phyloP scores from a whole-genome alignment of 768 basidiomycete genomes.

The Mycena kentingensis region DNA sequence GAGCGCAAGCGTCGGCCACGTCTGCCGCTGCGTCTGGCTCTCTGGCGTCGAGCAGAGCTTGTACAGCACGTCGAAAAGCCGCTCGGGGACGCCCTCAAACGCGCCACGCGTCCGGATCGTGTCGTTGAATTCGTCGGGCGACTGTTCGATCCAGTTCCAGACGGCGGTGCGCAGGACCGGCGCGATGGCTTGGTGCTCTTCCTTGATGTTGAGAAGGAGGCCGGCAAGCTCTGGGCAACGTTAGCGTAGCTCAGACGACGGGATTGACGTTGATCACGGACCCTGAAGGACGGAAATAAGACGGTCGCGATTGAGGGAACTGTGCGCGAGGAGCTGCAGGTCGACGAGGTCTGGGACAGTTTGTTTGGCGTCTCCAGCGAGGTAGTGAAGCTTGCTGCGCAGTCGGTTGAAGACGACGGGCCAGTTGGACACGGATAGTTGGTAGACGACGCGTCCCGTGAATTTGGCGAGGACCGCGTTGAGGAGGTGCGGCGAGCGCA shows the following conservation, averaged over 20 bases:
- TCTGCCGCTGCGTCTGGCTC: slow-evolving; percentile 51
- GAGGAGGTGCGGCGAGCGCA: slow-evolving; percentile 56
- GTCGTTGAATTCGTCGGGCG: slow-evolving; percentile 78
- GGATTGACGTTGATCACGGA: slow-evolving; percentile 29
- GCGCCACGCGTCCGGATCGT: slow-evolving; percentile 60
- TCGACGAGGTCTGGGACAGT: slow-evolving; percentile 71
- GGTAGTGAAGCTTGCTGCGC: slow-evolving; percentile 64
- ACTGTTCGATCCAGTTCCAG: slow-evolving; percentile 89
- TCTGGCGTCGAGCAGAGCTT: slow-evolving; percentile 38
- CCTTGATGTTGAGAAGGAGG: slow-evolving; percentile 80
- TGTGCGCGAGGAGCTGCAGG: slow-evolving; percentile 75
- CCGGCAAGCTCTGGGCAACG: slow-evolving; percentile 67
- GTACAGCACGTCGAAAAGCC: slow-evolving; percentile 81
- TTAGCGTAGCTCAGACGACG: not conserved
- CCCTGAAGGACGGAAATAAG: slow-evolving; percentile 74
- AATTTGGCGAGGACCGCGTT: slow-evolving; percentile 68
- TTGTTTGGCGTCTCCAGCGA: slow-evolving; percentile 49
- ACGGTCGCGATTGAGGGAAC: slow-evolving; percentile 68
- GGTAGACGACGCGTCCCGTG: slow-evolving; percentile 79
- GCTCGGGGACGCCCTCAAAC: slow-evolving; percentile 82
- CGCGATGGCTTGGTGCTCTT: slow-evolving; percentile 72
- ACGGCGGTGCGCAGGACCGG: slow-evolving; percentile 73
- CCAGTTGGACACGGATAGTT: slow-evolving; percentile 90
- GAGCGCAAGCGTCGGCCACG: slow-evolving; percentile 63
- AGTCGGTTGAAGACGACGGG: slow-evolving; percentile 70